Conservation (phyloP, 1,284 basidiomycete species). For the Pseudozyma tsukubaensis region DNA sequence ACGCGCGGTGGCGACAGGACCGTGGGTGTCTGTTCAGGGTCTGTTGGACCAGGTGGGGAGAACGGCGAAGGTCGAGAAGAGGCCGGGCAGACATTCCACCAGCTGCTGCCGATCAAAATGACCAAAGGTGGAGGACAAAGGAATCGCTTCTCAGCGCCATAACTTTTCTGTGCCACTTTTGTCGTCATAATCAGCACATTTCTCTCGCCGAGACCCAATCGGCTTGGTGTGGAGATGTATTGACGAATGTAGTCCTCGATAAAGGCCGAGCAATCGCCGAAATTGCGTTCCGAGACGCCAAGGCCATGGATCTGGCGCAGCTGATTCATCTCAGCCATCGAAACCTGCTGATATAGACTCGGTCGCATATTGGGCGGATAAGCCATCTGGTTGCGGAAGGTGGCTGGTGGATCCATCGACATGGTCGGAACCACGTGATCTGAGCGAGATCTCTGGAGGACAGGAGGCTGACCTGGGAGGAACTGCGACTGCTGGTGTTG, state of each 20-base stretch:
- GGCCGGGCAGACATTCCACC: constrained; percentile 76
- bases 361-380: constrained; percentile 48
- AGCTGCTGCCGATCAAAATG: constrained; percentile 91
- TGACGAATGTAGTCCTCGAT: constrained; percentile 58
- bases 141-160: constrained; percentile 96
- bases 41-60: constrained; percentile 16
- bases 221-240: constrained; percentile 84
- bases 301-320: constrained; percentile 36
- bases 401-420: constrained; percentile 25
- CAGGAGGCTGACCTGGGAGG: constrained; percentile 15
- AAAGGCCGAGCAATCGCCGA: constrained; percentile 57
- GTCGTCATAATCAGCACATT: constrained; percentile 95
- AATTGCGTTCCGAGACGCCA: constrained; percentile 31
- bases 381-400: constrained; percentile 36
- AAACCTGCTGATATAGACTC: constrained; percentile 56
- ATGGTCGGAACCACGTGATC: constrained; percentile 24
- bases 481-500: constrained; percentile 11
- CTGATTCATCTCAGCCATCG: constrained; percentile 49
- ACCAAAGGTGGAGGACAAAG: constrained; percentile 95
- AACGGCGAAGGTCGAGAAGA: constrained; percentile 67
- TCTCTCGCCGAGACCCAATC: constrained; percentile 89
- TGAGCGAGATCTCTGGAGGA: constrained; percentile 29
- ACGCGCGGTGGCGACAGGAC: constrained; percentile 83
- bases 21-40: constrained; percentile 68
- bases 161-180: constrained; percentile 95